Base-by-base conservation (phyloP, 2,329 filamentous ascomycete genomes). In the Metarhizium album region DNA sequence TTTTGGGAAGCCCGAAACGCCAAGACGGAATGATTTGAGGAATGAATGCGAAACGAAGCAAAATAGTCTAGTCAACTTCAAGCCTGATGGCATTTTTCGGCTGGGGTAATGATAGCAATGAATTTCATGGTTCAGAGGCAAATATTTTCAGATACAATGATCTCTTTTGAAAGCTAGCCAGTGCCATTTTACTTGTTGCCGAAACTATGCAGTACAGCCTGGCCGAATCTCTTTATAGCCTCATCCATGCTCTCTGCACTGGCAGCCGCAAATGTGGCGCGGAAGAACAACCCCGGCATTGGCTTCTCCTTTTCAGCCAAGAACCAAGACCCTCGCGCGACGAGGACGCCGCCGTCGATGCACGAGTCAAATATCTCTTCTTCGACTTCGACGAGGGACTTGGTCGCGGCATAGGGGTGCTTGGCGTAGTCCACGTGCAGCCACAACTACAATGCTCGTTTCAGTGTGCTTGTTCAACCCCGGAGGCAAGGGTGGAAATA, bases 271-370 rank as follows among this genome's bases (percentile, higher is more conserved):
- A 86, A 98, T 0, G 91, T 98, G 3, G 87, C 83, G 48, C 93
- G 80, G 74, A 97, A 94, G 71, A 88, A 96, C 67, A 95, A 74
- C 27, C 82, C 84, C 11, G 74, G 73, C 8, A 74, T 74, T 3
- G 69, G 74, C 61, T 72, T 74, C 46, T 79, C 74, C 42, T 76
- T 78, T 63, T 93, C 85, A 1, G 90, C 87, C 52, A 82, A 78
- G 76, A 97, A 98, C 90, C 90, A 98, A 46, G 84, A 90, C 3
- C 93, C 93, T 46, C 87, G 79, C 52, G 87, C 89, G 2, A 93
- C 75, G 45, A 98, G 75, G 4, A 93, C 87, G 22, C 87, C 86
- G 59, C 85, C 79, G 3, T 83, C 78, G 51, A 96, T 84, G 55
- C 83, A 83, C 1, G 78, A 74, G 59, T 86, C 68, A 74, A 95